A percentile compares a stretch with the other conserved stretches of the same genome.
Conservation (phyloP, 2,329 filamentous ascomycete species). For the Colletotrichum tabaci region DNA sequence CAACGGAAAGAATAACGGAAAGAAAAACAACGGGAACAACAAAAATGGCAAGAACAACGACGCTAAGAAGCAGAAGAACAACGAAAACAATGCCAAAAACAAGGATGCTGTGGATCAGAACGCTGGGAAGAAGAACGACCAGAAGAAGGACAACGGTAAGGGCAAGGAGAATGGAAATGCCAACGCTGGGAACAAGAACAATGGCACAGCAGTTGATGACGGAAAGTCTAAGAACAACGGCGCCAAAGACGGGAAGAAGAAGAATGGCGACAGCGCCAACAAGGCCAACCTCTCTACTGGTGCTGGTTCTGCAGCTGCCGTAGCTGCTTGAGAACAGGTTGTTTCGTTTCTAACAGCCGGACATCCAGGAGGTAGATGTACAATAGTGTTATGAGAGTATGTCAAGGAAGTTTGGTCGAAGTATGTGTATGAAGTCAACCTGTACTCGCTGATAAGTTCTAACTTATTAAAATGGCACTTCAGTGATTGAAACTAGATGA, state of each 20-base stretch:
- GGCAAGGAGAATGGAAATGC: background rate
- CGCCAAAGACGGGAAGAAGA: background rate
- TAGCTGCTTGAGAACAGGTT: background rate
- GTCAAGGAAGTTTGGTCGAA: too few relatives aligned
- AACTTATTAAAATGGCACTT: too few relatives aligned
- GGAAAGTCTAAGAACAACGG: background rate
- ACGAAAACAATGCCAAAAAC: background rate
- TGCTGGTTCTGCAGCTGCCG: background rate
- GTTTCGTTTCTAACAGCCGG: background rate
- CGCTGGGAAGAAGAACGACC: background rate
- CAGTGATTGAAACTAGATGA: too few relatives aligned
- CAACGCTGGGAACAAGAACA: constrained; percentile 1
- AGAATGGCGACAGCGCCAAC: background rate
- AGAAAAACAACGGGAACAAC: background rate
- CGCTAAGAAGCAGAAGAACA: background rate
- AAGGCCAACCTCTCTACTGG: constrained; percentile 10
- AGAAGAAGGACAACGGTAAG: background rate
- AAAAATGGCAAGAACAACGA: background rate
- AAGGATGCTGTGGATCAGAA: background rate
- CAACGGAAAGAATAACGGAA: constrained; percentile 7
- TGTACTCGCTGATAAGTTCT: too few relatives aligned
- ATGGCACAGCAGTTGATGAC: background rate
- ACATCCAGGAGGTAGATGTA: background rate
- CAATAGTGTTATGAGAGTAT: too few relatives aligned
- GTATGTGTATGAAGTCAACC: too few relatives aligned